phyloP scores from a whole-genome alignment of 345 rosid species.

The Erodium maritimum region DNA sequence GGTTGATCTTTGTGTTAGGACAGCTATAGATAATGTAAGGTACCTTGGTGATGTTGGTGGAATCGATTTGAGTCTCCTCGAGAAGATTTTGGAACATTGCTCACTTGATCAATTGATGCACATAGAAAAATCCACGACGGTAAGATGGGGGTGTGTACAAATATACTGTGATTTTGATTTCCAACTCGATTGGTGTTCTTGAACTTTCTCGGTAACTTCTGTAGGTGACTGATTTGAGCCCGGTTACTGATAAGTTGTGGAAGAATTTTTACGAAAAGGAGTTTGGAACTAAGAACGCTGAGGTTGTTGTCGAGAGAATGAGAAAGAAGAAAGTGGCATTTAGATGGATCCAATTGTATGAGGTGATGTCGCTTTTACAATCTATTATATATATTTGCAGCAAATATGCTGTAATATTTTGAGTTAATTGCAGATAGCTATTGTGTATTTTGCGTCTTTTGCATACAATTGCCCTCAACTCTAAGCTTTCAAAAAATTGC shows the following conservation, averaged over 20 bases:
- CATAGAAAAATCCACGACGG: slow-evolving; percentile 53
- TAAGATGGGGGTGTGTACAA: slow-evolving; percentile 17
- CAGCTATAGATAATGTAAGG: slow-evolving; percentile 43
- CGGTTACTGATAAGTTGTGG: slow-evolving; percentile 72
- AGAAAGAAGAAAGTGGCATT: slow-evolving; percentile 33
- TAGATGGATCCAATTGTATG: slow-evolving; percentile 56
- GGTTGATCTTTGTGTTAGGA: slow-evolving; percentile 65
- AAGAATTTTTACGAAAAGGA: slow-evolving; percentile 49
- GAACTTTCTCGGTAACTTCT: slow-evolving; percentile 4
- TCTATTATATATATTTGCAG: not conserved
- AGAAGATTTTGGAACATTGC: slow-evolving; percentile 56
- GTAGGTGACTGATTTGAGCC: slow-evolving; percentile 75
- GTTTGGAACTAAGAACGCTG: slow-evolving; percentile 31
- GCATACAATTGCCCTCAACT: too few relatives aligned
- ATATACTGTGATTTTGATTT: not conserved
- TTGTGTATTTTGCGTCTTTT: not conserved
- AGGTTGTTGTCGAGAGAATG: slow-evolving; percentile 48
- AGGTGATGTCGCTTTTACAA: slow-evolving; percentile 29
- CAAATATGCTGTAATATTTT: not conserved
- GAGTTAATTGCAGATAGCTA: not conserved
- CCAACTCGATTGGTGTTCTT: not conserved
- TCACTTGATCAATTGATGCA: slow-evolving; percentile 66
- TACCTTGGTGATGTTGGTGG: slow-evolving; percentile 87
- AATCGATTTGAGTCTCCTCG: slow-evolving; percentile 65
- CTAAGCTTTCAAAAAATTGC: too few relatives aligned